Conservation (phyloP, 768 basidiomycete genomes). For the Exidia glandulosa region DNA sequence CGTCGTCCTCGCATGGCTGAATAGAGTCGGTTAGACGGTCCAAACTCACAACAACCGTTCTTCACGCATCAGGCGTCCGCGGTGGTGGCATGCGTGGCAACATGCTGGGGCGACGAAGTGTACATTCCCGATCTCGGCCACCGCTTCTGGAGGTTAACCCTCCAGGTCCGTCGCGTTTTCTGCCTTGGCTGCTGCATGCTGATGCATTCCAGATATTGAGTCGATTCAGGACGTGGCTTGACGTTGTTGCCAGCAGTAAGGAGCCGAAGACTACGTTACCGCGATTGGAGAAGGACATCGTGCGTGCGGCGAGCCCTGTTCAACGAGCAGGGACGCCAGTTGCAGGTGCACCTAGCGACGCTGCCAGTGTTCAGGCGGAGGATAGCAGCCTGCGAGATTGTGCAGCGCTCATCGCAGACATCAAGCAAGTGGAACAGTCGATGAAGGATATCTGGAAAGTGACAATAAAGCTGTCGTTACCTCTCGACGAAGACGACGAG, state of each 20-base stretch:
- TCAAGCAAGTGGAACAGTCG: conserved; percentile 44
- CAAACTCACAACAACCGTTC: background rate
- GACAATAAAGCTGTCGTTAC: conserved; percentile 53
- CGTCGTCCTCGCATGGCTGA: background rate
- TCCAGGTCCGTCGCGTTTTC: conserved; percentile 51
- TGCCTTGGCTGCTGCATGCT: background rate
- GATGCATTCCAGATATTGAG: conserved; percentile 51
- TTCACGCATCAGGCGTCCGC: conserved; percentile 53
- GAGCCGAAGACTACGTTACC: no score
- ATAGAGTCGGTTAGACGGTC: conserved; percentile 1
- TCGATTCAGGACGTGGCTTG: conserved; percentile 73
- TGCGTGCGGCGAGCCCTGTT: no score
- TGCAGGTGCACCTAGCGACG: conserved; percentile 46
- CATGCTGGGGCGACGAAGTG: conserved; percentile 81
- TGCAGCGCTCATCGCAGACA: conserved; percentile 57
- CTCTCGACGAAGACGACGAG: conserved; percentile 22
- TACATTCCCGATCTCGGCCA: conserved; percentile 73
- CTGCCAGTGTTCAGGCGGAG: conserved; percentile 48
- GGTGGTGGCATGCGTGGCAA: conserved; percentile 59
- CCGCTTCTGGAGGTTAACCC: conserved; percentile 82
- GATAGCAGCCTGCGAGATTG: conserved; percentile 56
- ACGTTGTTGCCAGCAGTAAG: conserved; percentile 40
- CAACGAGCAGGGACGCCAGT: conserved; percentile 25
- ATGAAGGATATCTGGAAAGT: conserved; percentile 53
- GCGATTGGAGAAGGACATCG: conserved; percentile 15